Base-by-base conservation (phyloP, 306 rosid species). In the Inga leiocalycina region DNA sequence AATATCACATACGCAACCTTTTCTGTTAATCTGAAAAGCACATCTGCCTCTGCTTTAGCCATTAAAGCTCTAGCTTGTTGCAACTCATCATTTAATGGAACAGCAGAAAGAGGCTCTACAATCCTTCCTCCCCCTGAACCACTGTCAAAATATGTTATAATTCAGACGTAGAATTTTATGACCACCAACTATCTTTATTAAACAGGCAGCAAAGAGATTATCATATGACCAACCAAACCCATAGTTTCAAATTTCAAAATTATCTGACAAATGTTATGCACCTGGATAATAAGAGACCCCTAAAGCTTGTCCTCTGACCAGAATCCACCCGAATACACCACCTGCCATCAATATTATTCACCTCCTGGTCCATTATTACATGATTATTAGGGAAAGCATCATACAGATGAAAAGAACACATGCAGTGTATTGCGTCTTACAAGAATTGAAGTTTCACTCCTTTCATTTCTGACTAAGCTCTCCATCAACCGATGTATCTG, bases 51-150 rank as follows among this genome's bases (percentile, higher is more conserved):
- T 52, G 97, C 94, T 88, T 92, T 91, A 66, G 90, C 91, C 45
- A 91, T 94, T n/a, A 83, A 86, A 79, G 84, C 88, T 89, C 91
- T 91, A 11, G 99, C 93, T 88, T 79, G 87, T 84, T 92, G 99
- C 91, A 96, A 87, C 87, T 93, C 98, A 75, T 96, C 98, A 82
- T 96, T 96, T 81, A 91, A 87, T 85, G 97, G 92, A 78, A 96
- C 84, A 19, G 89, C 97, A 82, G 97, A 85, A 82, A 96, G 91
- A 66, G 99, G 99, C 83, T 96, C 98, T 67, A 96, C 44, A 41
- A 91, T 71, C 76, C 86, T 93, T 87, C 96, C 99, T 22, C 15
- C 75, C 77, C 97, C 94, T 66, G 93, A 84, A 84, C 88, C 89
- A 92, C 97, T 92, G 82, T 83, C 84, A 88, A 85, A 72, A 89